phyloP scores from a whole-genome alignment of 495 filamentous ascomycete genomes.

The Sporormia fimetaria region DNA sequence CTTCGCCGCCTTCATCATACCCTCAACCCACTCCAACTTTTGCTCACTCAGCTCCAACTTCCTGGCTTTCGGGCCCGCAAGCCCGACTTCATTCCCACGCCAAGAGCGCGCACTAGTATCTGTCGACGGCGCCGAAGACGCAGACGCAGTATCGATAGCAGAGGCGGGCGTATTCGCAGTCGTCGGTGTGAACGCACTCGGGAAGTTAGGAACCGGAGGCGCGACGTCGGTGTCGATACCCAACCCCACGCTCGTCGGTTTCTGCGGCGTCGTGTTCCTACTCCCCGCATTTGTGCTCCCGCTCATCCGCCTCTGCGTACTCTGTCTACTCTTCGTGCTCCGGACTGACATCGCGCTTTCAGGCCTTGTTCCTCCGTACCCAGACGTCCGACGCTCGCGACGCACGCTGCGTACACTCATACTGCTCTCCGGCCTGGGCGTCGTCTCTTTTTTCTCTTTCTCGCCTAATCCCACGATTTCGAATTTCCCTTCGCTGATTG shows the following conservation, averaged over 20 bases:
- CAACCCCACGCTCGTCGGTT: background rate
- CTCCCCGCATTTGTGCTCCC: conserved; percentile 2
- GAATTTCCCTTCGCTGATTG: conserved; percentile 39
- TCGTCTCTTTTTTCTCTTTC: conserved; percentile 3
- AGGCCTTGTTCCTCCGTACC: no score
- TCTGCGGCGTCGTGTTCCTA: conserved; percentile 13
- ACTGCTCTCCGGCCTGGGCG: conserved; percentile 13
- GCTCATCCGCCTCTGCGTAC: conserved; percentile 12
- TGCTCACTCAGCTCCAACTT: conserved; percentile 50
- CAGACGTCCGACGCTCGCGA: no score
- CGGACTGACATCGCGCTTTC: no score
- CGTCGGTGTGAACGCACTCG: conserved; percentile 30
- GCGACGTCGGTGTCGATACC: conserved; percentile 4
- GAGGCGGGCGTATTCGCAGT: conserved; percentile 1
- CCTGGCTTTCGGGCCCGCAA: conserved; percentile 51
- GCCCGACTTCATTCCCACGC: conserved; percentile 49
- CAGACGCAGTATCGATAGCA: background rate
- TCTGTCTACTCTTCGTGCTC: no score
- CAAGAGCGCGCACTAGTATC: conserved; percentile 40
- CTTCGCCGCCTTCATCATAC: conserved; percentile 47
- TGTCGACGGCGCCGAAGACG: conserved; percentile 32
- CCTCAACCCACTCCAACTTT: conserved; percentile 60
- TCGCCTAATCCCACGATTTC: conserved; percentile 47
- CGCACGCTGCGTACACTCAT: conserved; percentile 13
- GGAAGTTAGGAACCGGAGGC: conserved; percentile 3